phyloP scores from a whole-genome alignment of 1,284 basidiomycete genomes.

The Omphalotus olearius region DNA sequence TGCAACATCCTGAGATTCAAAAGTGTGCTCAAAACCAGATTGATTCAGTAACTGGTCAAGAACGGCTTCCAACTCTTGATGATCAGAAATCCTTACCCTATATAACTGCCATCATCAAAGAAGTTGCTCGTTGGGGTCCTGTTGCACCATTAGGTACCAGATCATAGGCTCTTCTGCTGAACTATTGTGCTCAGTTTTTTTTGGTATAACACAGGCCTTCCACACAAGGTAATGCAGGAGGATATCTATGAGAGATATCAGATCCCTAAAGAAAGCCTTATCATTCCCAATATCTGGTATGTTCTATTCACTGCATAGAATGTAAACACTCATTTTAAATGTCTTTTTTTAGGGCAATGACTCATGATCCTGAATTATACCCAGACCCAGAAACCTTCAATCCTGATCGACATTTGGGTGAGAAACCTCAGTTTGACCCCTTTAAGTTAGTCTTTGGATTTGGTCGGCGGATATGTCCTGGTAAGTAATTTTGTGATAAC shows the following conservation, averaged over 20 bases:
- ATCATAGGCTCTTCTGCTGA: no score
- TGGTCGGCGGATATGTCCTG: constrained; percentile 18
- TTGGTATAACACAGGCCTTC: background rate
- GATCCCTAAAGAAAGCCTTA: constrained; percentile 1
- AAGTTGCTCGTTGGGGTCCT: background rate
- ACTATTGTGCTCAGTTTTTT: background rate
- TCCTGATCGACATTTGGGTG: constrained; percentile 19
- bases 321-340: background rate
- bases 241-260: constrained; percentile 4
- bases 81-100: background rate
- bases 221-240: constrained; percentile 1
- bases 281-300: constrained; percentile 9
- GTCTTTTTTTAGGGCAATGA: constrained; percentile 19
- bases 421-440: constrained; percentile 9
- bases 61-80: background rate
- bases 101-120: background rate
- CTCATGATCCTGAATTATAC: constrained; percentile 17
- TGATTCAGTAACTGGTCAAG: background rate
- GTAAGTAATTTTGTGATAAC: no score
- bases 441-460: constrained; percentile 20
- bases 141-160: constrained; percentile 1
- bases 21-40: background rate
- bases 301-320: background rate
- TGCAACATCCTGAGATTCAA: background rate
- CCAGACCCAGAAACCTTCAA: constrained; percentile 18